A percentile compares a stretch with the other conserved stretches of the same genome.
These are phyloP conservation scores for Aspergillus conjunctus DNA, from an alignment of 495 filamentous ascomycete genomes.

Conservation along the genomic window DNA sequence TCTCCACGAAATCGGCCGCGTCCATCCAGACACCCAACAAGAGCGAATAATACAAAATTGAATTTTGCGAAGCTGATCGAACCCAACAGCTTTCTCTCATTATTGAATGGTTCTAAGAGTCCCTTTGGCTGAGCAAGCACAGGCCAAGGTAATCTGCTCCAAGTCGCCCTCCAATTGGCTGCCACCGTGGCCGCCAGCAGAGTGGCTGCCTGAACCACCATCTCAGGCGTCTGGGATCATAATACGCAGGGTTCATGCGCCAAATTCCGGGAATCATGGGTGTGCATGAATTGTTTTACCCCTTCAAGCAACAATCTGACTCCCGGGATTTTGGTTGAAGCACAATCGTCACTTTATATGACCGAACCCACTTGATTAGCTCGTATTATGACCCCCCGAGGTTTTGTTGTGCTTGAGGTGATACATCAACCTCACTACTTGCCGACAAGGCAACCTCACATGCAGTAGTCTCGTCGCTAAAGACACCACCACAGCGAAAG, in stretches of 20 bases:
- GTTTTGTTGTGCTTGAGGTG: conserved; percentile 14
- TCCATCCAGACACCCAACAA: neutral
- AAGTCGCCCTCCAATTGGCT: neutral
- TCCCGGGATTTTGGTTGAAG: conserved; percentile 2
- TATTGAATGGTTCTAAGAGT: neutral
- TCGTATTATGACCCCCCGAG: conserved; percentile 6
- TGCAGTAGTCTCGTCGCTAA: conserved; percentile 25
- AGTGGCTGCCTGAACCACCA: conserved; percentile 6
- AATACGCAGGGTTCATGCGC: conserved; percentile 9
- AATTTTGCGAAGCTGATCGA: neutral
- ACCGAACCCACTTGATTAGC: conserved; percentile 6
- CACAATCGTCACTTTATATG: conserved; percentile 1
- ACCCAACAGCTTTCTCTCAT: neutral
- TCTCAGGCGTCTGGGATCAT: neutral
- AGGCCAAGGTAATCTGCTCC: neutral
- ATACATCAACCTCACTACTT: conserved; percentile 25
- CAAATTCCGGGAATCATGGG: conserved; percentile 17
- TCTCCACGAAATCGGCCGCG: neutral
- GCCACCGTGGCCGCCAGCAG: neutral
- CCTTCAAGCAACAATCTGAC: neutral
- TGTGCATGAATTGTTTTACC: conserved; percentile 3
- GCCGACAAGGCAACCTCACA: conserved; percentile 29
- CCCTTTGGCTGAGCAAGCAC: neutral
- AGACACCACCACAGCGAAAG: conserved; percentile 10
- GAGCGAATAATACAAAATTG: neutral